Conservation (phyloP, 2,329 filamentous ascomycete species). For the Cladosporium colombiae region DNA sequence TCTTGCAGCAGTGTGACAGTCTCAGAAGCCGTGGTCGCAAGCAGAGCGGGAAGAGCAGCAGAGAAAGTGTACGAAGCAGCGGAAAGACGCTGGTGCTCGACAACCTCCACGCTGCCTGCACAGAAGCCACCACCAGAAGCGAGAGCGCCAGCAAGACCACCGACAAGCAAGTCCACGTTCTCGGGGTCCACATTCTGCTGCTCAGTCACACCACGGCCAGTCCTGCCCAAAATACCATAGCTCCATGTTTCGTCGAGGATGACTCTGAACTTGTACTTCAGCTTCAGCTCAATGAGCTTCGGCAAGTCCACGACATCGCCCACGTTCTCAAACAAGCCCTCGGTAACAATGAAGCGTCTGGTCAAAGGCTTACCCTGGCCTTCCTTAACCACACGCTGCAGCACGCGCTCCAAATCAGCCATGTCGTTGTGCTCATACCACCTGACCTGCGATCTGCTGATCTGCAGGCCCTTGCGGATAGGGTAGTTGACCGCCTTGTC, state of each 20-base stretch:
- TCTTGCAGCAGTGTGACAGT: slow-evolving; percentile 83
- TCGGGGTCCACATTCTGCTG: slow-evolving; percentile 93
- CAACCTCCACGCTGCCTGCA: slow-evolving; percentile 84
- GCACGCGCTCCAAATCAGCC: slow-evolving; percentile 83
- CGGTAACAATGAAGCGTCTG: slow-evolving; percentile 90
- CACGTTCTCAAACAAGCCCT: slow-evolving; percentile 87
- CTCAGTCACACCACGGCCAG: slow-evolving; percentile 89
- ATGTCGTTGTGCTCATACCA: slow-evolving; percentile 98
- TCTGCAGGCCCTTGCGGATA: slow-evolving; percentile 91
- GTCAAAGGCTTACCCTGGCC: slow-evolving; percentile 87
- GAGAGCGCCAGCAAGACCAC: slow-evolving; percentile 84
- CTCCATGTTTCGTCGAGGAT: slow-evolving; percentile 98
- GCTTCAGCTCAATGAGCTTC: slow-evolving; percentile 88
- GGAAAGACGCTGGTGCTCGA: slow-evolving; percentile 93
- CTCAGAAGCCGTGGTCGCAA: slow-evolving; percentile 94
- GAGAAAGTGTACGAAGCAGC: slow-evolving; percentile 94
- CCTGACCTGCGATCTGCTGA: slow-evolving; percentile 82
- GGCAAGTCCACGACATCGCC: slow-evolving; percentile 85
- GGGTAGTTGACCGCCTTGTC: slow-evolving; percentile 92
- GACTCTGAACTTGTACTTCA: slow-evolving; percentile 95
- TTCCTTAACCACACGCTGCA: slow-evolving; percentile 83
- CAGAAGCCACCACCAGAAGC: slow-evolving; percentile 96
- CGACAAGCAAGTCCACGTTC: slow-evolving; percentile 96
- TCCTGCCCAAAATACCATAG: slow-evolving; percentile 89
- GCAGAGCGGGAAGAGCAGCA: slow-evolving; percentile 86